phyloP scores from a whole-genome alignment of 192 early-diverging fungal species.

The Anaeromyces robustus region DNA sequence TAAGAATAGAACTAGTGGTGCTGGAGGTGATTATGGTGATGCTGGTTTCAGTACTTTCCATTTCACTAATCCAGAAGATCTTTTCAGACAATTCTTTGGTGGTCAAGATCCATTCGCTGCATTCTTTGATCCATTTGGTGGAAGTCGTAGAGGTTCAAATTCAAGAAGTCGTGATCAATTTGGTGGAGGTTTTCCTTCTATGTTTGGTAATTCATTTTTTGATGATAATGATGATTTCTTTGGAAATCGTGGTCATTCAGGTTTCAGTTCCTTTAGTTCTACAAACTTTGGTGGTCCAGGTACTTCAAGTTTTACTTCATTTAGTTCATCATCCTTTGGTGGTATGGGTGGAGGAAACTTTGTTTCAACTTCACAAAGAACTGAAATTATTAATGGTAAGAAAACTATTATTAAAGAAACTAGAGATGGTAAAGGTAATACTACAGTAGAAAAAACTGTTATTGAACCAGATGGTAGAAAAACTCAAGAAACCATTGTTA shows the following conservation, averaged over 20 bases:
- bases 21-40: neutral
- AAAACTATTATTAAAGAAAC: neutral
- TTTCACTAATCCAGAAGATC: neutral
- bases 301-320: neutral
- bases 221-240: neutral
- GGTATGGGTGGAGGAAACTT: neutral
- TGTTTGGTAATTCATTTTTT: neutral
- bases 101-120: neutral
- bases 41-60: neutral
- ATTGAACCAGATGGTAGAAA: neutral
- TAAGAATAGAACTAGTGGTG: neutral
- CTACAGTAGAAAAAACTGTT: neutral
- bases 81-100: neutral
- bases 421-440: neutral
- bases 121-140: neutral
- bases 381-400: neutral
- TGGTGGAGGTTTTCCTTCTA: neutral
- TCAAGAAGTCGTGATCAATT: neutral
- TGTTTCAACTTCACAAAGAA: neutral
- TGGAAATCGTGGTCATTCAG: neutral
- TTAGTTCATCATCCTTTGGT: neutral
- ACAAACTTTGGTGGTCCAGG: neutral
- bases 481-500: neutral
- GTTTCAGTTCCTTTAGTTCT: neutral
- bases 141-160: neutral